Evolutionary conservation across 2,329 filamentous ascomycete genomes (phyloP), one percentile per base, ranked within the genome.

Genomic region (Alternaria postmessia): DNA sequence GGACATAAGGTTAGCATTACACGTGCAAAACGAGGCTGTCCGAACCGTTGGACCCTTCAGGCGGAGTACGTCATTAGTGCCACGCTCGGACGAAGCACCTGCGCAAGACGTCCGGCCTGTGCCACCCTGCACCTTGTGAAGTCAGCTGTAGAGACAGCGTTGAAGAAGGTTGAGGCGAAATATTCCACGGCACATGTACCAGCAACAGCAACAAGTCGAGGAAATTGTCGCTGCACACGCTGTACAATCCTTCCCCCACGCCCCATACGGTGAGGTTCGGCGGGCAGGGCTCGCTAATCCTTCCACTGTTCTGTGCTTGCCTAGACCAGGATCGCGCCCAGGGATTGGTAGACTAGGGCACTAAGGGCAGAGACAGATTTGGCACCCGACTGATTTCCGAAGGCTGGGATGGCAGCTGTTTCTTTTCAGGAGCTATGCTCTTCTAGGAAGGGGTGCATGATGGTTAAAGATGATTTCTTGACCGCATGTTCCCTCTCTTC

Each of bases 401-500:
- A 49, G 63, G 49, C 60, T 66, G 63, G 63, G 63, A 51, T 63
- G 62, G 61, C 51, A 64, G 62, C 28, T 59, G 24, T 60, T 49
- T 49, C 51, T 68, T 69, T 66, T 62, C 58, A 57, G 41, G 52
- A 55, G 55, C 66, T 67, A 71, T 57, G 56, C 62, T 61, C 49
- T 59, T 65, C 67, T 49, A 49, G 59, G 64, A 57, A 52, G 51
- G 54, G 57, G 51, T 62, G 59, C 59, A 52, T 52, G 53, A 53
- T 64, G 59, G 63, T 64, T 64, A 66, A 64, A 67, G 65, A 67
- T 66, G 65, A 51, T 60, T 49, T 60, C 54, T 65, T 67, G 65
- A 67, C 65, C 65, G 65, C 65, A 67, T 64, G 57, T 67, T 66
- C 56, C 56, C 53, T 60, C 54, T 46, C 46, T 61, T 54, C 52